Conservation (phyloP, 768 basidiomycete species). For the Leccinum subtestaceum region DNA sequence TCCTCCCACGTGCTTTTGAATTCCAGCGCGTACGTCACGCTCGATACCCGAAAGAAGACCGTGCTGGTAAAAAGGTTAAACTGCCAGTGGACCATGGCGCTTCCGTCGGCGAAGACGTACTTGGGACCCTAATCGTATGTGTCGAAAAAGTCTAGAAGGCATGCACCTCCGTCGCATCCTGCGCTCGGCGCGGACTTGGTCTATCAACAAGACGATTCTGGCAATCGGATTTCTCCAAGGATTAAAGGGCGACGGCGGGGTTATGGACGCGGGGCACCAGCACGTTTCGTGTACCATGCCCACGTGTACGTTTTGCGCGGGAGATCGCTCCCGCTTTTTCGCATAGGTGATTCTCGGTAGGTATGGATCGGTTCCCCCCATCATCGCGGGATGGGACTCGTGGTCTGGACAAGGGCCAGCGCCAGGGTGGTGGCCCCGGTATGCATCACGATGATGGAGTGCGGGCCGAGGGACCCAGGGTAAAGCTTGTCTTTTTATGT, state of each 20-base stretch:
- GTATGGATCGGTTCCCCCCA: background rate
- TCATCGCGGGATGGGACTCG: background rate
- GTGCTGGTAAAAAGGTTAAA: constrained; percentile 8
- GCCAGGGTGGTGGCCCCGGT: too few relatives aligned
- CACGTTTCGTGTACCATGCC: background rate
- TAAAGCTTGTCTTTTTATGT: too few relatives aligned
- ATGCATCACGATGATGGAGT: background rate
- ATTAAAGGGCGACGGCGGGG: background rate
- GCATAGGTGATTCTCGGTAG: background rate
- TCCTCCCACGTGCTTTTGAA: background rate
- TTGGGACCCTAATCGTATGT: too few relatives aligned
- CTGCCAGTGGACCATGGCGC: background rate
- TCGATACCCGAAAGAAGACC: background rate
- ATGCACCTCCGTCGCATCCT: background rate
- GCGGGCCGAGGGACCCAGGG: too few relatives aligned
- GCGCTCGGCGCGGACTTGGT: background rate
- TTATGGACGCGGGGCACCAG: background rate
- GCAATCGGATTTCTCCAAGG: background rate
- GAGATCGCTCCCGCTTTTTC: background rate
- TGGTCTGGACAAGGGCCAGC: background rate
- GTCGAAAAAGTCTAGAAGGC: background rate
- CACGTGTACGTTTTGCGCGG: background rate
- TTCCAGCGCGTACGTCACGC: constrained; percentile 7
- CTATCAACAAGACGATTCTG: background rate
- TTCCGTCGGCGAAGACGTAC: background rate